These are phyloP conservation scores for Wilhelminamyces savonicus DNA, from an alignment of 805 yeast genomes.

Conservation along the genomic window DNA sequence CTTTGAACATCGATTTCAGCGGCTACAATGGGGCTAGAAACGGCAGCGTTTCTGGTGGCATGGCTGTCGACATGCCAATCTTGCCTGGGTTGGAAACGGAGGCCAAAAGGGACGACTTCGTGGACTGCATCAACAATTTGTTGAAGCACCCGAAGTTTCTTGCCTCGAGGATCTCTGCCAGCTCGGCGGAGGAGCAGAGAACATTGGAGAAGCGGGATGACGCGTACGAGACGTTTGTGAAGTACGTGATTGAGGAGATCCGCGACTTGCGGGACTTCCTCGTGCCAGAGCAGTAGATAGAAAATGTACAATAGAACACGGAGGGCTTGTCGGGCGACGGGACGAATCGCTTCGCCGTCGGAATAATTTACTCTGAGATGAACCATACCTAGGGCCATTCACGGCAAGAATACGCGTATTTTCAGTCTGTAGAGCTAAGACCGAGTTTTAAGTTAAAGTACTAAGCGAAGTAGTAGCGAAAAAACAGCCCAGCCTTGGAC, in stretches of 20 bases:
- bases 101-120: conserved; percentile 53
- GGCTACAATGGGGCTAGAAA: conserved; percentile 3
- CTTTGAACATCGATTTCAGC: conserved; percentile 18
- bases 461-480: too few relatives aligned
- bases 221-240: conserved; percentile 28
- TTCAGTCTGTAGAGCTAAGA: too few relatives aligned
- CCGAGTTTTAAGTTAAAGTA: too few relatives aligned
- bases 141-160: conserved; percentile 84
- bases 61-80: conserved; percentile 21
- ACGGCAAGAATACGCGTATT: too few relatives aligned
- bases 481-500: too few relatives aligned
- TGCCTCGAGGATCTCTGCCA: conserved; percentile 59
- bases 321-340: too few relatives aligned
- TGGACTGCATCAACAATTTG: conserved; percentile 59
- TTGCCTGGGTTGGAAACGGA: conserved; percentile 59
- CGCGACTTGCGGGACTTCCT: conserved; percentile 45
- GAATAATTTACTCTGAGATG: too few relatives aligned
- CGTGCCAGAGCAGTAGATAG: too few relatives aligned
- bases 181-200: conserved; percentile 59
- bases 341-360: too few relatives aligned
- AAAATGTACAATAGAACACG: too few relatives aligned
- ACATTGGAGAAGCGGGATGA: conserved; percentile 43
- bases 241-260: conserved; percentile 43
- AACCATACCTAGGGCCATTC: too few relatives aligned
- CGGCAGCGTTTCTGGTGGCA: conserved; percentile 6